These are phyloP conservation scores for Podospora bellae-mahoneyi DNA, from an alignment of 495 filamentous ascomycete species.

Conservation along the genomic window DNA sequence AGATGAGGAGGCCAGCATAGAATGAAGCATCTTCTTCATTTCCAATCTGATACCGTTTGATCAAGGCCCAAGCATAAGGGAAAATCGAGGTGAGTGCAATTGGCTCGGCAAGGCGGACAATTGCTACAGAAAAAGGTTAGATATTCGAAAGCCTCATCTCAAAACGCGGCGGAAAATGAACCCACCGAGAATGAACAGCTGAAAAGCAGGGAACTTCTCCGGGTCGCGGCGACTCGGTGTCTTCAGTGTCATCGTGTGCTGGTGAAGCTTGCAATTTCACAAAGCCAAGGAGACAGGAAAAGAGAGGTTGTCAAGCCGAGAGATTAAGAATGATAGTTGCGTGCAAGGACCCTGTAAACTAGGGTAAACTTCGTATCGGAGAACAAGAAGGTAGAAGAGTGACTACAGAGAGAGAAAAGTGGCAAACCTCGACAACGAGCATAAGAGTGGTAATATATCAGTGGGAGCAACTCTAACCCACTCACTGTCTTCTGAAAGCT, in stretches of 20 bases:
- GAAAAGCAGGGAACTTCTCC: conserved; percentile 67
- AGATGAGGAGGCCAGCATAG: conserved; percentile 80
- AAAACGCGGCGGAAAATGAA: conserved; percentile 9
- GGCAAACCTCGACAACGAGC: conserved; percentile 12
- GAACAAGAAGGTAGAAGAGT: neutral
- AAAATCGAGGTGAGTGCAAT: conserved; percentile 86
- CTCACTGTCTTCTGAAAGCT: neutral
- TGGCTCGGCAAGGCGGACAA: conserved; percentile 75
- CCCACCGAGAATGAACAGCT: conserved; percentile 73
- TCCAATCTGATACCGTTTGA: conserved; percentile 68
- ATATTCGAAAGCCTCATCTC: neutral
- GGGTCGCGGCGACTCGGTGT: conserved; percentile 48
- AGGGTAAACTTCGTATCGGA: neutral
- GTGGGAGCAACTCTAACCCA: neutral
- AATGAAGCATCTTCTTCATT: conserved; percentile 69
- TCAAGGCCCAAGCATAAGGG: conserved; percentile 82
- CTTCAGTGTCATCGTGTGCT: conserved; percentile 44
- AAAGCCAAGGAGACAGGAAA: neutral
- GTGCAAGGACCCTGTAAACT: neutral
- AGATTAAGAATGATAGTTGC: neutral
- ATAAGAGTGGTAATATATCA: conserved; percentile 21
- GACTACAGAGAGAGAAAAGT: neutral
- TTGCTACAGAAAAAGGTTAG: conserved; percentile 27
- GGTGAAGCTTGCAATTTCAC: neutral
- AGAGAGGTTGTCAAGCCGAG: neutral